These are phyloP conservation scores for Pseudocercospora cruenta DNA, from an alignment of 2,329 filamentous ascomycete species.

Conservation along the genomic window DNA sequence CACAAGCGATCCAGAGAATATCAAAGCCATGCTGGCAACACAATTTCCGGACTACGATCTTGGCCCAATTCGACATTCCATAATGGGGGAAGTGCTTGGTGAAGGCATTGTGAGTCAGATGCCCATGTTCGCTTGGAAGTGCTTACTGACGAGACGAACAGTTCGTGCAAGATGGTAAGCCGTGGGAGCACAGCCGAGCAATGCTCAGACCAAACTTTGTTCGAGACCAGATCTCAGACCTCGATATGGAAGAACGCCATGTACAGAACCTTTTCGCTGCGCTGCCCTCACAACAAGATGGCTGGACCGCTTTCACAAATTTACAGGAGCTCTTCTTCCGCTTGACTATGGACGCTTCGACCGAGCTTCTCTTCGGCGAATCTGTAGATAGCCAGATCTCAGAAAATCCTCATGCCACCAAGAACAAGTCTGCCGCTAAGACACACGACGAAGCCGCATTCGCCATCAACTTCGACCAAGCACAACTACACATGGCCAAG, in stretches of 20 bases:
- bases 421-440: constrained; percentile 28
- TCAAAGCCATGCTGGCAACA: constrained; percentile 41
- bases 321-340: constrained; percentile 51
- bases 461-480: constrained; percentile 48
- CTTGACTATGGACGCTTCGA: constrained; percentile 55
- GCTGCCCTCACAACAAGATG: constrained; percentile 32
- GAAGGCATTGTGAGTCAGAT: constrained; percentile 35
- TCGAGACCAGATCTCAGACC: constrained; percentile 43
- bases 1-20: constrained; percentile 41
- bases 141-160: constrained; percentile 4
- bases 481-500: constrained; percentile 43
- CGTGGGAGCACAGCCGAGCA: constrained; percentile 43
- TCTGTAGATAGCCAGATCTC: constrained; percentile 43
- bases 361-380: constrained; percentile 51
- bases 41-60: constrained; percentile 39
- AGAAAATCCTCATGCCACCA: constrained; percentile 33
- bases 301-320: constrained; percentile 38
- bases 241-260: constrained; percentile 42
- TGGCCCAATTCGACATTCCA: constrained; percentile 33
- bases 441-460: constrained; percentile 43
- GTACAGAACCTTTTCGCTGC: constrained; percentile 40
- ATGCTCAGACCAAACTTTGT: constrained; percentile 45
- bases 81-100: constrained; percentile 37
- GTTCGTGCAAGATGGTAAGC: constrained; percentile 41
- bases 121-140: not conserved